Conservation (phyloP, 805 yeast genomes). For the Candida rishiriensis region DNA sequence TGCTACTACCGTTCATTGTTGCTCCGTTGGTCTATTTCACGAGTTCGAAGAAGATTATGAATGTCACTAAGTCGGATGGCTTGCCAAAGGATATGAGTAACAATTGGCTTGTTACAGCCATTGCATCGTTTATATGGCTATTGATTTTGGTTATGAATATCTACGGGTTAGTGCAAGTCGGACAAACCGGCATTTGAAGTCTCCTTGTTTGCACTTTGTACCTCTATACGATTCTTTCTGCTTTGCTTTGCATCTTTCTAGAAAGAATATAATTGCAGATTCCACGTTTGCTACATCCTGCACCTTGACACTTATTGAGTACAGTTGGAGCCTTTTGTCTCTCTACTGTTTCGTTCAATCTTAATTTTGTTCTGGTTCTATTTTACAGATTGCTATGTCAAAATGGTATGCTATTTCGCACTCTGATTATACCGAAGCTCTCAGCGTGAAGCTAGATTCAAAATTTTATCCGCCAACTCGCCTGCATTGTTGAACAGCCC, state of each 20-base stretch:
- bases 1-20: conserved; percentile 70
- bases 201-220: not conserved
- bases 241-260: no score
- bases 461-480: conserved; percentile 8
- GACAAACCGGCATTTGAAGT: conserved; percentile 8
- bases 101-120: conserved; percentile 49
- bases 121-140: conserved; percentile 56
- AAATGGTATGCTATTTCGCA: not conserved
- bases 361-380: no score
- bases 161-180: conserved; percentile 47
- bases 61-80: conserved; percentile 33
- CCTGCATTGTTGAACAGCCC: conserved; percentile 10
- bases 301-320: no score
- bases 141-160: conserved; percentile 64
- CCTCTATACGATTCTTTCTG: no score
- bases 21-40: conserved; percentile 83
- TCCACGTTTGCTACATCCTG: no score
- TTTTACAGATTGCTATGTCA: no score
- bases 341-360: no score
- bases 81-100: conserved; percentile 48
- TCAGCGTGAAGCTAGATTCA: not conserved
- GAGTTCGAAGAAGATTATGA: conserved; percentile 61
- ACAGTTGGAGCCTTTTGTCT: no score
- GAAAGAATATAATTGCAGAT: no score
- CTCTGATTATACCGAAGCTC: not conserved